Percentiles rank a stretch among this genome's conserved stretches.
These are phyloP conservation scores for Deinandra increscens DNA, from an alignment of 129 eudicot genomes.

Conservation along the genomic window DNA sequence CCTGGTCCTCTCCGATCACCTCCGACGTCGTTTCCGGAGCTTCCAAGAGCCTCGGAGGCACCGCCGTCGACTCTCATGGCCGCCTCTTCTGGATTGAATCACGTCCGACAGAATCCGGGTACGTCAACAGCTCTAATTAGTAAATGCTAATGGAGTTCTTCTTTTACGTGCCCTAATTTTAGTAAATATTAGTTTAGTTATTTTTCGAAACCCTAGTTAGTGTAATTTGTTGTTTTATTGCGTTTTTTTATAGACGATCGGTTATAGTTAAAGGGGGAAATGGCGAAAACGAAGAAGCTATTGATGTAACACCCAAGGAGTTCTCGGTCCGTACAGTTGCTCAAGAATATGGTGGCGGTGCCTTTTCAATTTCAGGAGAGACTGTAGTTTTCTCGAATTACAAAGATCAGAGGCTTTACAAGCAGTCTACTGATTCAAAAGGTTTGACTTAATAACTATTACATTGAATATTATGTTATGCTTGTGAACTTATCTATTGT, in stretches of 20 bases:
- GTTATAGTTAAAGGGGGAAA: conserved; percentile 66
- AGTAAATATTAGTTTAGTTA: neutral
- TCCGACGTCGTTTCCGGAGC: conserved; percentile 87
- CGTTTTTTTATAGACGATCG: conserved; percentile 50
- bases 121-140: neutral
- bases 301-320: conserved; percentile 78
- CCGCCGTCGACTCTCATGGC: conserved; percentile 65
- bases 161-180: neutral
- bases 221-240: neutral
- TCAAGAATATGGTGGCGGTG: conserved; percentile 97
- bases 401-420: conserved; percentile 89
- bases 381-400: conserved; percentile 75
- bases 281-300: conserved; percentile 48
- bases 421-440: conserved; percentile 54
- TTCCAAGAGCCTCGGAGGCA: conserved; percentile 77
- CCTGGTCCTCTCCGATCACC: conserved; percentile 93
- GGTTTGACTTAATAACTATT: conserved; percentile 38
- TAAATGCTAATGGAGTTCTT: neutral
- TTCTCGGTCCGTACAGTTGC: conserved; percentile 80
- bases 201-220: neutral
- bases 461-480: neutral
- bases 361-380: conserved; percentile 62
- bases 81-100: conserved; percentile 85
- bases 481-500: neutral
- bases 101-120: conserved; percentile 95